phyloP scores from a whole-genome alignment of 1,284 basidiomycete genomes.

The Moesziomyces antarcticus region DNA sequence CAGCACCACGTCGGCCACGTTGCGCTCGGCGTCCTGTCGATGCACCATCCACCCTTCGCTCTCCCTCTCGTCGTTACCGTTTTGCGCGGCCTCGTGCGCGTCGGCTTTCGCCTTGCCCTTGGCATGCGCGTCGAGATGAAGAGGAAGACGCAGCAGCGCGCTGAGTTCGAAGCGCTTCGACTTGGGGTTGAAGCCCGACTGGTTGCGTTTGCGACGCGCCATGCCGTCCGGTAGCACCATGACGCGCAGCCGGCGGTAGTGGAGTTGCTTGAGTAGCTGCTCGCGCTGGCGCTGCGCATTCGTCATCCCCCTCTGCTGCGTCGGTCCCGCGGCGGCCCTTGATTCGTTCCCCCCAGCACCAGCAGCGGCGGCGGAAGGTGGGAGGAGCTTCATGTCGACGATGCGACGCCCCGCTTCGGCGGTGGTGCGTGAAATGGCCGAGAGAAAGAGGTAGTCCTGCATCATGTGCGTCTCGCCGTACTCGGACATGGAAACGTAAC shows the following conservation, averaged over 20 bases:
- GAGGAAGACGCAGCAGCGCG: slow-evolving; percentile 5
- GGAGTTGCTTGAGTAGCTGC: slow-evolving; percentile 35
- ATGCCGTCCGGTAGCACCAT: slow-evolving; percentile 45
- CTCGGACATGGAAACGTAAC: slow-evolving; percentile 17
- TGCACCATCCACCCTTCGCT: neutral
- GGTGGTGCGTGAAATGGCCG: slow-evolving; percentile 13
- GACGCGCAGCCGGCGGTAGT: slow-evolving; percentile 26
- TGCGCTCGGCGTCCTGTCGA: neutral
- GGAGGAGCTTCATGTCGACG: slow-evolving; percentile 22
- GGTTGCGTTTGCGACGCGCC: slow-evolving; percentile 19
- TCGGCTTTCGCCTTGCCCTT: neutral
- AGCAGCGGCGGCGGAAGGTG: slow-evolving; percentile 1
- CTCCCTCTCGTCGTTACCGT: no score
- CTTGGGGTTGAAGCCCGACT: slow-evolving; percentile 11
- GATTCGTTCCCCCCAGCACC: neutral
- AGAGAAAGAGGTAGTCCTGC: slow-evolving; percentile 41
- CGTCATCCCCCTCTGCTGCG: slow-evolving; percentile 3
- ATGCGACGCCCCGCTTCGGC: slow-evolving; percentile 24
- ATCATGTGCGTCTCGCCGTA: slow-evolving; percentile 30
- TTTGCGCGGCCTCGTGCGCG: slow-evolving; percentile 1
- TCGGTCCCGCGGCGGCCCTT: neutral
- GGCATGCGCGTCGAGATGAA: neutral
- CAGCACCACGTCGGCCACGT: neutral
- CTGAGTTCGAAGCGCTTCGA: slow-evolving; percentile 8
- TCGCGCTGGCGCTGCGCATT: slow-evolving; percentile 31